Percentiles rank a stretch among this genome's conserved stretches.
These are phyloP conservation scores for Nidula microcarpa DNA, from an alignment of 768 basidiomycete species.

Conservation along the genomic window DNA sequence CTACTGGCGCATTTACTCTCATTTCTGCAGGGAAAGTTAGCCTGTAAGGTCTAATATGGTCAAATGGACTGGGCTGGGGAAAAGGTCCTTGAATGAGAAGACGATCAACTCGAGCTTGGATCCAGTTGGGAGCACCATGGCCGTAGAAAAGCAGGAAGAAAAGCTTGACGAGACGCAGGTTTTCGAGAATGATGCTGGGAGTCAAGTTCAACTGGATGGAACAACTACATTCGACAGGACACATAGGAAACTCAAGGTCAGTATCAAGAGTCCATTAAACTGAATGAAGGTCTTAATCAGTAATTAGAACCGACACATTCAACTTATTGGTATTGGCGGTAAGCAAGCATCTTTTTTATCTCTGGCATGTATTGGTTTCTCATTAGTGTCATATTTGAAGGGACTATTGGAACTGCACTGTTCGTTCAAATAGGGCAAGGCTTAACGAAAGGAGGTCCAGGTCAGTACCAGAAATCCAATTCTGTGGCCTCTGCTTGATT, in stretches of 20 bases:
- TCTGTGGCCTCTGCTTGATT: constrained; percentile 25
- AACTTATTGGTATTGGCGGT: constrained; percentile 52
- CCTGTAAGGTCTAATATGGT: too few species aligned
- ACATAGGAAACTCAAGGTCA: constrained; percentile 34
- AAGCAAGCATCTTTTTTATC: not conserved
- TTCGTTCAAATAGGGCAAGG: constrained; percentile 70
- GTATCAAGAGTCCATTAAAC: not conserved
- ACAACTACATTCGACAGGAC: constrained; percentile 25
- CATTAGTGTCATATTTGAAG: constrained; percentile 17
- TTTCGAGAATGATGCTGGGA: not conserved
- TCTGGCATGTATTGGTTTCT: not conserved
- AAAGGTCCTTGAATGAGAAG: too few species aligned
- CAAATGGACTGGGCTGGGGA: too few species aligned
- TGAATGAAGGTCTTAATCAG: not conserved
- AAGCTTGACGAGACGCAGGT: not conserved
- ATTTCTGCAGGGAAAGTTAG: too few species aligned
- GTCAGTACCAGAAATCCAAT: constrained; percentile 30
- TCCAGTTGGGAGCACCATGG: not conserved
- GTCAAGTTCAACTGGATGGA: not conserved
- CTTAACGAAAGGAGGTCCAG: constrained; percentile 61
- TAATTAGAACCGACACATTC: constrained; percentile 44
- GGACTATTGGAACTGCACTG: constrained; percentile 73
- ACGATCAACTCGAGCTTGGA: too few species aligned
- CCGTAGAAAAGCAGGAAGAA: not conserved
- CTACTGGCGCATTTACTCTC: too few species aligned